Base-by-base conservation (phyloP, 305 asterid genomes). In the Solanum hybrid region DNA sequence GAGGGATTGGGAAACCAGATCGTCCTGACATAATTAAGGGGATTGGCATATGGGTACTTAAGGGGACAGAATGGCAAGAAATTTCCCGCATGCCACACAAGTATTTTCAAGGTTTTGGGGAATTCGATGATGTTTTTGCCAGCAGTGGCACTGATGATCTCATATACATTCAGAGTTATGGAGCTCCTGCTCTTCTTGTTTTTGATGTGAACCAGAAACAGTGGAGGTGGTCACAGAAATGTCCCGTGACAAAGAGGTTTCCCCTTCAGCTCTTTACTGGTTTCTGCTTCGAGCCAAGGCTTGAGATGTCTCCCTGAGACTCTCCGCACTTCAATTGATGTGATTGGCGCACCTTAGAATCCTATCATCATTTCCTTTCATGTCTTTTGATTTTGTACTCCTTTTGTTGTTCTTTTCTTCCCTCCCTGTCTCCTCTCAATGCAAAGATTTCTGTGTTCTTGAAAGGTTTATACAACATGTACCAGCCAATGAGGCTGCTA, bases 211-310 rank as follows among this genome's bases (percentile, higher is more conserved):
- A 89, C 19, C 94, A 40, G 82, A 97, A 92, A 92, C 94, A 91
- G 36, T 95, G 98, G 98, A 96, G 90, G 91, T 97, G 99, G 99
- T 95, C 99, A 2, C 95, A 94, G 90, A 97, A 95, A 90, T 96
- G 95, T 88, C 99, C 99, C 0, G 97, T 96, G 64, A 88, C 96
- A 0, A 96, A 97, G 91, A 94, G 92, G 92, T 97, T 97, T 90
- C 99, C 98, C 4, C 98, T 97, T 36, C 98, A 96, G 94, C 98
- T 96, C 78, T 97, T 97, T 88, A 94, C 95, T 22, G 98, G 98
- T 51, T 96, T 97, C 90, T 95, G 97, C 95, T 96, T 97, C 75
- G 98, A 97, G 42, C 97, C 98, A 3, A 94, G 96, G 78, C 96
- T 95, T 81, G 95, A 96, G 85, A 92, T 95, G 34, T 78, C 93